Conservation (phyloP, 202 grass and related monocot species). For the Cymbopogon flexuosus region DNA sequence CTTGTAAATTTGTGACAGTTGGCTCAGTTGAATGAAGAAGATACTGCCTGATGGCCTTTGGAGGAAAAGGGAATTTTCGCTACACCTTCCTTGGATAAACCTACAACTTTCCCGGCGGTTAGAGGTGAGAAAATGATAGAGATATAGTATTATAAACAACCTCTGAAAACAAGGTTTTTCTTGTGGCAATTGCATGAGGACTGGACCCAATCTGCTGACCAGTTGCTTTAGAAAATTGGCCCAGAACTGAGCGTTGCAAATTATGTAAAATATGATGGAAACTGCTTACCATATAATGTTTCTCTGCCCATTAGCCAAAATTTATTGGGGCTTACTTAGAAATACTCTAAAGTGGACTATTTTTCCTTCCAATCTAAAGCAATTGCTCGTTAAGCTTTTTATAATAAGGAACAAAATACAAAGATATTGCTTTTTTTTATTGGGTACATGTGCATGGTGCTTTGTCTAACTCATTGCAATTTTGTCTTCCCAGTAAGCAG, state of each 20-base stretch:
- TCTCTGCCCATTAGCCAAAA: neutral
- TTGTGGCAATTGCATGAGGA: neutral
- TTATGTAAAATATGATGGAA: neutral
- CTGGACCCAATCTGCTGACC: neutral
- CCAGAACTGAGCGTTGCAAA: neutral
- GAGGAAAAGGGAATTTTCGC: neutral
- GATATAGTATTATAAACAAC: neutral
- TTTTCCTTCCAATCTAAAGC: neutral
- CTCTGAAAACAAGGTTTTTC: neutral
- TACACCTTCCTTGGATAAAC: neutral
- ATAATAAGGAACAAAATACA: neutral
- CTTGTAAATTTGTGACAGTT: neutral
- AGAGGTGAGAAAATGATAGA: neutral
- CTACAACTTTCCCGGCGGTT: neutral
- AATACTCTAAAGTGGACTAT: neutral
- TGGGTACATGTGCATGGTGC: neutral
- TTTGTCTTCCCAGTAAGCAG: neutral
- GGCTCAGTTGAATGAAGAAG: neutral
- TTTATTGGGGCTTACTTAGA: neutral
- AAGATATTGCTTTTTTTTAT: neutral
- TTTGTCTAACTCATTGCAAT: neutral
- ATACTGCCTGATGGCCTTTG: neutral
- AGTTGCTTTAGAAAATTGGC: neutral
- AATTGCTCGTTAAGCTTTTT: too few species aligned
- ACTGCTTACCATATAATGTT: neutral